Evolutionary conservation across 371 early-diverging fungal genomes (phyloP).

Genomic region (Mucor indicus): DNA sequence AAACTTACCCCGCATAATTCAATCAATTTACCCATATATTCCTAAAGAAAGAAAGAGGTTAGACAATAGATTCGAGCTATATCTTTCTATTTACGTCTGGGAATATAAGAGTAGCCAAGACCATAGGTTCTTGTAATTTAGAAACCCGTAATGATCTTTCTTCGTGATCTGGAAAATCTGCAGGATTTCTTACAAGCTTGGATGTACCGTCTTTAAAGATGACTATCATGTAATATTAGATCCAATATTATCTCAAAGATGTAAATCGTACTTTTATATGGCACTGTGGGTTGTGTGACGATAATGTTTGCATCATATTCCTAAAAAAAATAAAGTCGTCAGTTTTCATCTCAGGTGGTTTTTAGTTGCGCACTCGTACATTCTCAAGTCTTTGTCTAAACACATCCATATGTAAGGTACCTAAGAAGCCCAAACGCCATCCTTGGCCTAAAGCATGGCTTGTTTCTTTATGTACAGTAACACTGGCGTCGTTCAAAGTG

Average conservation of each 20-base stretch:
- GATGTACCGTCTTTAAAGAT: constrained; percentile 54
- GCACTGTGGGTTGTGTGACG: constrained; percentile 92
- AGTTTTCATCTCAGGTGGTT: too few species aligned
- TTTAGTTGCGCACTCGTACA: constrained; percentile 46
- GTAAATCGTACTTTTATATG: constrained; percentile 61
- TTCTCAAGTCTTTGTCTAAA: constrained; percentile 93
- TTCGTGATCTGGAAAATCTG: constrained; percentile 86
- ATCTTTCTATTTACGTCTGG: constrained; percentile 57
- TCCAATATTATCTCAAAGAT: background rate
- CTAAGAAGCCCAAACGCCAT: constrained; percentile 95
- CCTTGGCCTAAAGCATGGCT: constrained; percentile 92
- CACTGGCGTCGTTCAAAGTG: constrained; percentile 93
- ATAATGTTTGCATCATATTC: constrained; percentile 92
- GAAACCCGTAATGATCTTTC: constrained; percentile 64
- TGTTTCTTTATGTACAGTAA: constrained; percentile 86
- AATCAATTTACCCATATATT: constrained; percentile 89
- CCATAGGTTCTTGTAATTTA: constrained; percentile 88
- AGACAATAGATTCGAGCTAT: background rate
- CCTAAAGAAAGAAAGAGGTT: constrained; percentile 22
- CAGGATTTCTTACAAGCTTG: constrained; percentile 79
- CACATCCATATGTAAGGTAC: constrained; percentile 97
- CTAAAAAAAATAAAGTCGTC: constrained; percentile 15
- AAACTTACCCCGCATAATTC: constrained; percentile 80
- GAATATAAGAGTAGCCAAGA: constrained; percentile 87
- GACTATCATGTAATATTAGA: constrained; percentile 24